Conservation (phyloP, 2,329 filamentous ascomycete species). For the Fusarium neocosmosporiellum region DNA sequence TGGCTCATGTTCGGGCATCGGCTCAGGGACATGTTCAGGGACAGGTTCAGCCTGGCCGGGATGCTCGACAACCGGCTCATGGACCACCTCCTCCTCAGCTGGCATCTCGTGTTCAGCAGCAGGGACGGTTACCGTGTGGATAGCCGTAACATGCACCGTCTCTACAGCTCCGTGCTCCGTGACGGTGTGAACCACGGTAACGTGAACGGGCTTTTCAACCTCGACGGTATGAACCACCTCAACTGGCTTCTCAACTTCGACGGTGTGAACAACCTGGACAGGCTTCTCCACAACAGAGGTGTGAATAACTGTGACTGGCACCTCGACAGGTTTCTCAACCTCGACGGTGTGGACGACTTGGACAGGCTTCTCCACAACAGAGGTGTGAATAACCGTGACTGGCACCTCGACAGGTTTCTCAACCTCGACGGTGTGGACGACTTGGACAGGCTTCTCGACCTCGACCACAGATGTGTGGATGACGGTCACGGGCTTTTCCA, state of each 20-base stretch:
- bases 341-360: slow-evolving; percentile 14
- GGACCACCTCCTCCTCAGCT: background rate
- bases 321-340: background rate
- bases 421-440: background rate
- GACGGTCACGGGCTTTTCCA: background rate
- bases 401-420: slow-evolving; percentile 22
- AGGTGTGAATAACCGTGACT: background rate
- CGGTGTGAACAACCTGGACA: background rate
- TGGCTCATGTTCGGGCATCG: background rate
- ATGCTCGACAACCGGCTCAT: background rate
- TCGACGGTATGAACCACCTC: slow-evolving; percentile 18
- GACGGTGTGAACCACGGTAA: slow-evolving; percentile 21
- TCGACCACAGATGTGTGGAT: slow-evolving; percentile 5
- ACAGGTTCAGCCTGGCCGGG: background rate
- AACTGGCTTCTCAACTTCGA: slow-evolving; percentile 3
- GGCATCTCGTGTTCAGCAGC: background rate
- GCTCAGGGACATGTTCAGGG: background rate
- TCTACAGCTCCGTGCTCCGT: slow-evolving; percentile 6
- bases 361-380: background rate
- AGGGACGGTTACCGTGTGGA: slow-evolving; percentile 11
- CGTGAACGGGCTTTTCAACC: slow-evolving; percentile 8
- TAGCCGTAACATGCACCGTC: slow-evolving; percentile 19
- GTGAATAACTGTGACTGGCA: background rate
- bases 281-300: background rate
- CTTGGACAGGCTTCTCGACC: slow-evolving; percentile 17